These are phyloP conservation scores for Flaveria trinervia DNA, from an alignment of 129 eudicot genomes.

Conservation along the genomic window DNA sequence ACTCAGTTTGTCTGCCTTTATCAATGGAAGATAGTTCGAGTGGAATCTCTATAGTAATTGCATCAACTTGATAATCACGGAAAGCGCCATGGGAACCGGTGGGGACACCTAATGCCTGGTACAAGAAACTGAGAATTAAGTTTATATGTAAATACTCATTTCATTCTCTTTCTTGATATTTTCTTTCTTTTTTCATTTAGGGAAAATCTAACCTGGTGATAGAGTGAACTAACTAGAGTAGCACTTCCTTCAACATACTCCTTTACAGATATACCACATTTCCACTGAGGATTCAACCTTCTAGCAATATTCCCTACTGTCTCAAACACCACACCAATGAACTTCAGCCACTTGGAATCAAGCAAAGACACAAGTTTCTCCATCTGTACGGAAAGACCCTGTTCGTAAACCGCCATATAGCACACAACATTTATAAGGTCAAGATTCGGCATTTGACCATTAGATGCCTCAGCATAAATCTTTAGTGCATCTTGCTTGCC, in stretches of 20 bases:
- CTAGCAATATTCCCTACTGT: slow-evolving; percentile 63
- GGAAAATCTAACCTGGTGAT: slow-evolving; percentile 65
- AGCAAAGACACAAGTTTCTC: slow-evolving; percentile 61
- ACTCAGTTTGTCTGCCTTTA: slow-evolving; percentile 46
- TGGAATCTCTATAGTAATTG: slow-evolving; percentile 78
- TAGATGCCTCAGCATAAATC: slow-evolving; percentile 94
- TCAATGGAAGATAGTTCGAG: slow-evolving; percentile 43
- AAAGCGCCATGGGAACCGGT: slow-evolving; percentile 99
- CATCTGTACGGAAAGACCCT: slow-evolving; percentile 73
- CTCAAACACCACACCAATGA: slow-evolving; percentile 59
- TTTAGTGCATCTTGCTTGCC: slow-evolving; percentile 58
- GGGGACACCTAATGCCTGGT: slow-evolving; percentile 92
- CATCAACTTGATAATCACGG: slow-evolving; percentile 98
- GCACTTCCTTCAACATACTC: slow-evolving; percentile 94
- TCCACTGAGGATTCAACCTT: slow-evolving; percentile 78
- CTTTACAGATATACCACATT: slow-evolving; percentile 67
- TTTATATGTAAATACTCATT: neutral
- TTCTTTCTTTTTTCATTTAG: neutral
- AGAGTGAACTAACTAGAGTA: slow-evolving; percentile 87
- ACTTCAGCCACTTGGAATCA: slow-evolving; percentile 63
- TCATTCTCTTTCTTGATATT: slow-evolving; percentile 2
- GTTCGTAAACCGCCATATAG: slow-evolving; percentile 82
- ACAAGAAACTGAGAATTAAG: slow-evolving; percentile 15
- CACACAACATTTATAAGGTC: slow-evolving; percentile 87
- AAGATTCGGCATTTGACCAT: slow-evolving; percentile 99